Conservation (phyloP, 805 yeast genomes). For the Lipomyces lipofer region DNA sequence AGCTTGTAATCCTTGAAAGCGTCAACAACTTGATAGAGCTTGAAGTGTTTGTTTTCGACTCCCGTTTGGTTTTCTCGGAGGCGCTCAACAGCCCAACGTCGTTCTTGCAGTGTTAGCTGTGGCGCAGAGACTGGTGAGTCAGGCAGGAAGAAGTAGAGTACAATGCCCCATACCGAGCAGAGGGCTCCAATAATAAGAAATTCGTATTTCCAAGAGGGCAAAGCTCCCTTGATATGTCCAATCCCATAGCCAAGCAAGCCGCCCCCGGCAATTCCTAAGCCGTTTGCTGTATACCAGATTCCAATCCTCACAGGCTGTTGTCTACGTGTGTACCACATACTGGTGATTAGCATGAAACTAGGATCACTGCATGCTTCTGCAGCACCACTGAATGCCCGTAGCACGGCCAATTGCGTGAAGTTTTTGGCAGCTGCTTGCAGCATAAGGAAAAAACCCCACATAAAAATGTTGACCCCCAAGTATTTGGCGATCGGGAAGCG, state of each 20-base stretch:
- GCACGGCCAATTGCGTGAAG: no score
- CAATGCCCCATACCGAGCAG: not conserved
- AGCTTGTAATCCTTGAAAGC: conserved; percentile 22
- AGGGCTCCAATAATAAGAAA: not conserved
- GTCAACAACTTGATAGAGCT: conserved; percentile 4
- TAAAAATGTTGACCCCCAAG: conserved; percentile 49
- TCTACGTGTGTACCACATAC: conserved; percentile 56
- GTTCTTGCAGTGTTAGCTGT: conserved; percentile 24
- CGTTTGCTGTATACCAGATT: conserved; percentile 38
- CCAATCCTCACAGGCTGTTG: conserved; percentile 54
- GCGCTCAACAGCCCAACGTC: not conserved
- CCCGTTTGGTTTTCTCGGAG: conserved; percentile 31
- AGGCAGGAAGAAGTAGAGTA: not conserved
- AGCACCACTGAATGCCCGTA: no score
- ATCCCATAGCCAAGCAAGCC: conserved; percentile 5
- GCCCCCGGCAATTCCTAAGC: conserved; percentile 32
- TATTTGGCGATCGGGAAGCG: conserved; percentile 55
- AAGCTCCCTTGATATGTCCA: conserved; percentile 4
- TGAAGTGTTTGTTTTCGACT: conserved; percentile 3
- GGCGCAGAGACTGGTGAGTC: conserved; percentile 14
- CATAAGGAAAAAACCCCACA: conserved; percentile 33
- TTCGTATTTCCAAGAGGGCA: not conserved
- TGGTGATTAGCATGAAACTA: no score
- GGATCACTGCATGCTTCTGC: no score
- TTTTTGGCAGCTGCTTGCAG: not conserved